Evolutionary conservation across 2,329 filamentous ascomycete genomes (phyloP).

Genomic region (Neopestalotiopsis rosae): DNA sequence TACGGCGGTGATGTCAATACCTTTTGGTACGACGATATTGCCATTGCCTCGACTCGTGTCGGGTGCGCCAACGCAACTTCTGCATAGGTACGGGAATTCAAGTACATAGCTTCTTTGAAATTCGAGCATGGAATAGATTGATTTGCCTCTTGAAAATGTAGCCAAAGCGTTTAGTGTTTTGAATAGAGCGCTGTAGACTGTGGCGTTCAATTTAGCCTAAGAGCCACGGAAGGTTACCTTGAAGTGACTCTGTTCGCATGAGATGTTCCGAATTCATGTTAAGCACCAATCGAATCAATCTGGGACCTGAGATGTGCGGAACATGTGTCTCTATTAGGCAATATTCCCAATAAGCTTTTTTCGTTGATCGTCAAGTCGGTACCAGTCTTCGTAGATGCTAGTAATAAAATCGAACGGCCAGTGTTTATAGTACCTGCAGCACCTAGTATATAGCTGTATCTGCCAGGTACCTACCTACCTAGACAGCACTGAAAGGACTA

Average conservation of each 20-base stretch:
- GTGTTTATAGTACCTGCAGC: too few relatives aligned
- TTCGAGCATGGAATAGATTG: neutral
- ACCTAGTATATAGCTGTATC: too few relatives aligned
- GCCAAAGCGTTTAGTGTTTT: neutral
- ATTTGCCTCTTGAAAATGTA: neutral
- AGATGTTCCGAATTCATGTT: neutral
- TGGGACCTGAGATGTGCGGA: neutral
- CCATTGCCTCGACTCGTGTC: conserved; percentile 50
- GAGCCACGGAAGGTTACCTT: neutral
- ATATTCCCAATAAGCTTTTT: neutral
- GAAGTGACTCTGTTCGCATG: neutral
- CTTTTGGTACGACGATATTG: conserved; percentile 68
- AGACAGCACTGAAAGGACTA: too few relatives aligned
- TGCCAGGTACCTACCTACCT: too few relatives aligned
- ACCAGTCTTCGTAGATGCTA: too few relatives aligned
- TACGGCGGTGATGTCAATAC: conserved; percentile 66
- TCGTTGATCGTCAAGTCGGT: too few relatives aligned
- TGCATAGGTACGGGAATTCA: neutral
- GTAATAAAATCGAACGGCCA: too few relatives aligned
- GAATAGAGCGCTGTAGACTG: neutral
- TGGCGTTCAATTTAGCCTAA: neutral
- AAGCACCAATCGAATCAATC: neutral
- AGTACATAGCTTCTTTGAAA: too few relatives aligned
- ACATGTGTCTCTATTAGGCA: neutral
- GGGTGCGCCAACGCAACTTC: conserved; percentile 43